A percentile compares a stretch with the other conserved stretches of the same genome.
Conservation (phyloP, 495 filamentous ascomycete species). For the Trypethelium eluteriae region DNA sequence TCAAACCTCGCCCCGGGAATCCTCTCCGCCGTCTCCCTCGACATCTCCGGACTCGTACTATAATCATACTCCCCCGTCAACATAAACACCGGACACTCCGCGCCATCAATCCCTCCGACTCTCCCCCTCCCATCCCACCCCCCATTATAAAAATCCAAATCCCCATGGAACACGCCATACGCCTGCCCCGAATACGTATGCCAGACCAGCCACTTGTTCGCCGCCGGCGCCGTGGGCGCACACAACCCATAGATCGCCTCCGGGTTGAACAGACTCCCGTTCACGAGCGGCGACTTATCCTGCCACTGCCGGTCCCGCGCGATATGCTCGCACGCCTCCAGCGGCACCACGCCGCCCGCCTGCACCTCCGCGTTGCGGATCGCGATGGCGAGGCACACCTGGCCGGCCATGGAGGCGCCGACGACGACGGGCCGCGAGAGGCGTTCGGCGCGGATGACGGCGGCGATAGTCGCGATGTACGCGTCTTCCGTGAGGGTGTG, state of each 20-base stretch:
- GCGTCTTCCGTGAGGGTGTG: constrained; percentile 39
- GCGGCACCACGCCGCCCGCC: constrained; percentile 36
- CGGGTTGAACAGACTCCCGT: constrained; percentile 36
- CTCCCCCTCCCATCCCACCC: constrained; percentile 39
- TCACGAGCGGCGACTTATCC: constrained; percentile 26
- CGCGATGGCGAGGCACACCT: constrained; percentile 39
- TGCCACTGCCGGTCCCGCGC: constrained; percentile 25
- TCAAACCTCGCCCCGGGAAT: constrained; percentile 37
- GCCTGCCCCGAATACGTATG: constrained; percentile 39
- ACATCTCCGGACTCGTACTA: constrained; percentile 38
- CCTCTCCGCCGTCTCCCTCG: constrained; percentile 36
- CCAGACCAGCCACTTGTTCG: constrained; percentile 38
- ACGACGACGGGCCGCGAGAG: constrained; percentile 38
- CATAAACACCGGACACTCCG: constrained; percentile 40
- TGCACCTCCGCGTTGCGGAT: constrained; percentile 35
- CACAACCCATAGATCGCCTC: constrained; percentile 42
- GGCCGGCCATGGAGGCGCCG: constrained; percentile 40
- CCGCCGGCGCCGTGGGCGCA: constrained; percentile 32
- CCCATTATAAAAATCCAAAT: constrained; percentile 40
- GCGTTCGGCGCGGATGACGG: constrained; percentile 31
- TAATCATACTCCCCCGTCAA: constrained; percentile 42
- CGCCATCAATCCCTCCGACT: constrained; percentile 36
- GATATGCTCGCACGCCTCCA: constrained; percentile 33
- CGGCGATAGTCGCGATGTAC: constrained; percentile 37
- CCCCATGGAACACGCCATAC: constrained; percentile 41